These are phyloP conservation scores for Phanerochaete carnosa DNA, from an alignment of 768 basidiomycete genomes.

Conservation along the genomic window DNA sequence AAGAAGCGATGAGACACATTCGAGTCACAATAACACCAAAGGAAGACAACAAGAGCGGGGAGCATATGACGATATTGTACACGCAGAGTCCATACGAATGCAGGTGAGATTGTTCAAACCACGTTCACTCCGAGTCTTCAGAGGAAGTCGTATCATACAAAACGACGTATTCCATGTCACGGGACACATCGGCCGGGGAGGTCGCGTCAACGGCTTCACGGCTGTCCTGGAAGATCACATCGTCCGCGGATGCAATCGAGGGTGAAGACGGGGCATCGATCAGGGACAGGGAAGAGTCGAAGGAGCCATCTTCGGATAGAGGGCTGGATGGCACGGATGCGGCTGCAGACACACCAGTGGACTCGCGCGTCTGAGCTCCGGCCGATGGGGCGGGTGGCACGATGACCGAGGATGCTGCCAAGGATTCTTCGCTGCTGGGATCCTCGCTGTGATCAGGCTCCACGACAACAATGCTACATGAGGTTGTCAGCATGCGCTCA, in stretches of 20 bases:
- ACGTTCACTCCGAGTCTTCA: constrained; percentile 33
- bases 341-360: constrained; percentile 12
- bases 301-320: constrained; percentile 30
- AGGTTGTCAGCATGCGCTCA: neutral
- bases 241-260: constrained; percentile 40
- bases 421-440: constrained; percentile 41
- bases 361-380: constrained; percentile 11
- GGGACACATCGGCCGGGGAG: constrained; percentile 18
- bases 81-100: neutral
- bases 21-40: neutral
- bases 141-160: constrained; percentile 66
- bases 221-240: constrained; percentile 57
- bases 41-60: neutral
- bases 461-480: constrained; percentile 59
- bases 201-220: constrained; percentile 31
- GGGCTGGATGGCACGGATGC: constrained; percentile 24
- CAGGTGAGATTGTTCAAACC: neutral
- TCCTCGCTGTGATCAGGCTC: constrained; percentile 34
- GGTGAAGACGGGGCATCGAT: constrained; percentile 56
- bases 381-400: constrained; percentile 48
- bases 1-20: neutral
- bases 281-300: constrained; percentile 50
- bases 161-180: constrained; percentile 62
- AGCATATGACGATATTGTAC: neutral
- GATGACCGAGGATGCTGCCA: constrained; percentile 68